Percentiles rank a stretch among this genome's conserved stretches.
phyloP scores from a whole-genome alignment of 2,329 filamentous ascomycete species.

The Fusarium newnesense region DNA sequence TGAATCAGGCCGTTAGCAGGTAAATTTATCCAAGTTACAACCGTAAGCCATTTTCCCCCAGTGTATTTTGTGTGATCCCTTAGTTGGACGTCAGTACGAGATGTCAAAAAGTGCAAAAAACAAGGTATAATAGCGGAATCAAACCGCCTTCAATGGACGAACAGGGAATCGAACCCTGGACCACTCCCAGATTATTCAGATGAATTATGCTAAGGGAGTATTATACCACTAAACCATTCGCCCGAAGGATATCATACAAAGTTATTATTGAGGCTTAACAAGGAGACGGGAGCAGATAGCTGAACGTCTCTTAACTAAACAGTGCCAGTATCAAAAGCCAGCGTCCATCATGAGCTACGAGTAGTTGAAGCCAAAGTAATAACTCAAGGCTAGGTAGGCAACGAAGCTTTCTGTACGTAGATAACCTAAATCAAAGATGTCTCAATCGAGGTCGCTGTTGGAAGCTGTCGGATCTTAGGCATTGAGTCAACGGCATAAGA shows the following conservation, averaged over 20 bases:
- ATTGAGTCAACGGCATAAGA: neutral
- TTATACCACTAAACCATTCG: slow-evolving; percentile 34
- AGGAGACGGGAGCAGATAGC: neutral
- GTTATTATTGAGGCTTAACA: fast-evolving
- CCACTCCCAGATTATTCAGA: slow-evolving; percentile 20
- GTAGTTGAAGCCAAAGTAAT: fast-evolving
- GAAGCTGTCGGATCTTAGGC: neutral
- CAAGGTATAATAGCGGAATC: neutral
- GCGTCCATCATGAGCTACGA: fast-evolving
- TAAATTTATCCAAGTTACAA: fast-evolving
- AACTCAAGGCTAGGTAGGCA: fast-evolving
- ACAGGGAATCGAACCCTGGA: slow-evolving; percentile 32
- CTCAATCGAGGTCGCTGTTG: neutral
- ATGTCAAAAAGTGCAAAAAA: neutral
- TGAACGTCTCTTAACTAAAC: fast-evolving
- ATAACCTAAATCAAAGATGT: neutral
- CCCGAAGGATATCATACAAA: fast-evolving
- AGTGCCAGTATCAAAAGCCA: fast-evolving
- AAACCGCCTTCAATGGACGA: slow-evolving; percentile 15
- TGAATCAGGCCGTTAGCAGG: no score
- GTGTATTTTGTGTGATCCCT: fast-evolving
- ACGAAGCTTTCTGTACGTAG: fast-evolving
- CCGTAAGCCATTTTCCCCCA: fast-evolving
- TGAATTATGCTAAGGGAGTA: slow-evolving; percentile 30
- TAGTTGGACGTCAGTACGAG: fast-evolving